phyloP scores from a whole-genome alignment of 129 eudicot genomes.

The Flaveria robusta region DNA sequence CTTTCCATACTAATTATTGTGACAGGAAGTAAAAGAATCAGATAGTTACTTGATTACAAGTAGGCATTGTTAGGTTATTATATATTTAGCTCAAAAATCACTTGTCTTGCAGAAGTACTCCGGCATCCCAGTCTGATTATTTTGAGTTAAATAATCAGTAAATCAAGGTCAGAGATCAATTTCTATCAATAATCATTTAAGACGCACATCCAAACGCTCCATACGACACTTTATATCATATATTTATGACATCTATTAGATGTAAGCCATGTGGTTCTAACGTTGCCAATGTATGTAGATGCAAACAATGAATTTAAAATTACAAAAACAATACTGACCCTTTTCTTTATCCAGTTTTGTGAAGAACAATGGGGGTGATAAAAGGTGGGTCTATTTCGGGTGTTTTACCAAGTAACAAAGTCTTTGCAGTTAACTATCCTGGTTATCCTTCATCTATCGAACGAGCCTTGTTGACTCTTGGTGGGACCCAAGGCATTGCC shows the following conservation, averaged over 20 bases:
- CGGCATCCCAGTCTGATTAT: no score
- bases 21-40: no score
- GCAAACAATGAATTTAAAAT: background rate
- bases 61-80: no score
- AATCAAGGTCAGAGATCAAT: no score
- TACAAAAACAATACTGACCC: background rate
- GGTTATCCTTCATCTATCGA: constrained; percentile 84
- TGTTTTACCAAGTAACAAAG: constrained; percentile 50
- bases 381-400: constrained; percentile 71
- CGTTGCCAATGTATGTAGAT: background rate
- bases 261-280: background rate
- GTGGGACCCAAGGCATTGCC: constrained; percentile 66
- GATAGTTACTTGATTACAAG: no score
- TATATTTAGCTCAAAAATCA: no score
- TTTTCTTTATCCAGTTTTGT: background rate
- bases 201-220: background rate
- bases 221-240: background rate
- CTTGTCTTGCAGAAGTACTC: no score
- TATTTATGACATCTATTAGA: background rate
- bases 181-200: background rate
- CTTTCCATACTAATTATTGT: no score
- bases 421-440: constrained; percentile 80
- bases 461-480: constrained; percentile 82
- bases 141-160: no score
- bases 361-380: constrained; percentile 63